A percentile compares a stretch with the other conserved stretches of the same genome.
These are phyloP conservation scores for Triangularia setosa DNA, from an alignment of 2,329 filamentous ascomycete genomes.

Conservation along the genomic window DNA sequence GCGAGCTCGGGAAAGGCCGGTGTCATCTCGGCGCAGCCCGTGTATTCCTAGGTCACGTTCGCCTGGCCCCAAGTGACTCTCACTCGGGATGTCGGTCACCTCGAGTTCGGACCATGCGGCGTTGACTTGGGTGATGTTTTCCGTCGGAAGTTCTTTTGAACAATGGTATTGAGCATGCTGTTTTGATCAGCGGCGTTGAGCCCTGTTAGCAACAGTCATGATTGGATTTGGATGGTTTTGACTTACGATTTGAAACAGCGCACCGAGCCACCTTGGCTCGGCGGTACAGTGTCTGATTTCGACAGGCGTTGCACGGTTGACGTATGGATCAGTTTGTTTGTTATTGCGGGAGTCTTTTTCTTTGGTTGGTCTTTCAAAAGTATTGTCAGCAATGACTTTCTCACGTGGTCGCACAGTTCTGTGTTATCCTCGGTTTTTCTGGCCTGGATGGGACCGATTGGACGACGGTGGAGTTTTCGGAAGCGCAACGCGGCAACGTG, in stretches of 20 bases:
- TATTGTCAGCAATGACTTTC: not conserved
- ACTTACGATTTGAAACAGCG: not conserved
- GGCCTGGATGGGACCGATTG: not conserved
- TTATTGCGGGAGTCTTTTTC: not conserved
- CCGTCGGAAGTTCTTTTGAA: not conserved
- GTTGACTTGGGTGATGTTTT: not conserved
- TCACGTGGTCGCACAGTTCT: not conserved
- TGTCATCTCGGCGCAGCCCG: too few relatives aligned
- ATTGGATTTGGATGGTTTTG: not conserved
- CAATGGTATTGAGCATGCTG: not conserved
- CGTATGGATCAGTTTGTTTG: not conserved
- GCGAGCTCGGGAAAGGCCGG: too few relatives aligned
- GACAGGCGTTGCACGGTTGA: not conserved
- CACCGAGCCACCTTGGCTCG: not conserved
- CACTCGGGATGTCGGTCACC: too few relatives aligned
- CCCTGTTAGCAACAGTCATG: not conserved
- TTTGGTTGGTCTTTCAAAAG: slow-evolving; percentile 1
- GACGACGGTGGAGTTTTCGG: not conserved
- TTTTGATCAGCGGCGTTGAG: not conserved
- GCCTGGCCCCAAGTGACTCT: too few relatives aligned
- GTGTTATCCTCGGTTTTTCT: not conserved
- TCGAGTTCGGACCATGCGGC: too few relatives aligned
- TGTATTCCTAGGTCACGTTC: too few relatives aligned
- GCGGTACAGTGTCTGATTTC: not conserved
- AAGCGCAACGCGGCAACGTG: not conserved